Base-by-base conservation (phyloP, 257 asterid genomes). In the Perilla frutescens region DNA sequence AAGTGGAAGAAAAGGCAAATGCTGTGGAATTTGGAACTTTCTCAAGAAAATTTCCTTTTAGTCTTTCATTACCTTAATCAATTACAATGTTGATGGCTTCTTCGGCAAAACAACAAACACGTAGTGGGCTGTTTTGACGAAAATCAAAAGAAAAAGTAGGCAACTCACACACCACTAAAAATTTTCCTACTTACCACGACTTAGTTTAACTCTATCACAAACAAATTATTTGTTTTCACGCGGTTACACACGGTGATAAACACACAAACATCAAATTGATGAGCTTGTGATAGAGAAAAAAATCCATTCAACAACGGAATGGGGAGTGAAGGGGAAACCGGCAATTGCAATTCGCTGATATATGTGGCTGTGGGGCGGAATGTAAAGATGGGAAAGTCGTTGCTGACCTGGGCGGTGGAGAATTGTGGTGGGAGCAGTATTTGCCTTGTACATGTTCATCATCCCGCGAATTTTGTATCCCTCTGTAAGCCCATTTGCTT, bases 381-480 rank as follows among this genome's bases (percentile, higher is more conserved):
- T 76, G 81, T 86, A 65, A 82, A 85, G 81, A 88, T 86, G 60
- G 96, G 97, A 0, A 91, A 89, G 76, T 81, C 89, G 70, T 15
- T 83, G 78, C 79, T 90, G 55, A 76, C 72, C 10, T 93, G 96
- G 97, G 89, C 90, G 11, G 62, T 80, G 68, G 77, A 78, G 66
- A 86, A 74, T 64, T 89, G 86, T 74, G 69, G 83, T 64, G 88
- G 88, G 65, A 83, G 76, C 50, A 72, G 62, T 47, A 76, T 91
- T 53, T 83, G 90, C 81, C 85, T 93, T 78, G 82, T 91, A 47
- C 93, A 93, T 78, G 93, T 90, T 85, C 96, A 93, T 81, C 97
- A 75, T 74, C 89, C 96, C 66, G 59, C 81, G 72, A 83, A 49
- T 56, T 79, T 81, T 20, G 75, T 76, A 60, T 84, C 91, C 2